These are phyloP conservation scores for Geotrichum carabidarum DNA, from an alignment of 1,139 yeast genomes.

Conservation along the genomic window DNA sequence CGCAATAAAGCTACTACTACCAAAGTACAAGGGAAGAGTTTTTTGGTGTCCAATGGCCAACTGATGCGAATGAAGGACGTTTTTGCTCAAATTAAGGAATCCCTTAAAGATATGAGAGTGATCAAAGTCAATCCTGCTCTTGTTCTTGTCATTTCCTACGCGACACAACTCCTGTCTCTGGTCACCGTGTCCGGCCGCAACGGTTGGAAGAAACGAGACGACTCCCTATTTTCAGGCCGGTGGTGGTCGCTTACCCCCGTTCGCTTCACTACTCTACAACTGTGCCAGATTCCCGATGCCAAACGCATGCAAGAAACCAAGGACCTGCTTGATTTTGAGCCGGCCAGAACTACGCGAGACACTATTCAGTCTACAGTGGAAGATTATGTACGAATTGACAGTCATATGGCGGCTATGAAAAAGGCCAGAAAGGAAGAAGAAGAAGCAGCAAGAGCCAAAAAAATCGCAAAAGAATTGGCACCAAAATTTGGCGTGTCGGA, in stretches of 20 bases:
- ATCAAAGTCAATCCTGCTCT: conserved; percentile 18
- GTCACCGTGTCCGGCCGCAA: conserved; percentile 7
- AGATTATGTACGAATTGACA: conserved; percentile 11
- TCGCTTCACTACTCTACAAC: conserved; percentile 18
- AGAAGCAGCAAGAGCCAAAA: conserved; percentile 2
- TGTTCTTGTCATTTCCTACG: conserved; percentile 13
- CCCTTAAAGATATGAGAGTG: conserved; percentile 2
- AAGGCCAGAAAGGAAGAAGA: conserved; percentile 7
- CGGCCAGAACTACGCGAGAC: conserved; percentile 13
- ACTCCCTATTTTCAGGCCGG: conserved; percentile 18
- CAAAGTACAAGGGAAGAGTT: conserved; percentile 13
- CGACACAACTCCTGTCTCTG: neutral
- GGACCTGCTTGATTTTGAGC: conserved; percentile 14
- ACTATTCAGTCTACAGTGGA: conserved; percentile 9
- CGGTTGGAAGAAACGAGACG: conserved; percentile 18
- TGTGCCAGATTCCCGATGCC: conserved; percentile 14
- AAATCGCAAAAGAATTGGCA: conserved; percentile 1
- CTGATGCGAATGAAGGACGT: conserved; percentile 10
- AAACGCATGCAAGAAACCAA: conserved; percentile 14
- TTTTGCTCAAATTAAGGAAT: conserved; percentile 6
- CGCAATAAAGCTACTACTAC: conserved; percentile 13
- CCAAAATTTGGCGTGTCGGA: neutral
- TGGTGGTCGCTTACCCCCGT: conserved; percentile 20
- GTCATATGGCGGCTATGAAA: conserved; percentile 5
- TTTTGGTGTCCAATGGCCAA: conserved; percentile 19